Conservation (phyloP, 2,329 filamentous ascomycete genomes). For the Periglandula ipomoeae region DNA sequence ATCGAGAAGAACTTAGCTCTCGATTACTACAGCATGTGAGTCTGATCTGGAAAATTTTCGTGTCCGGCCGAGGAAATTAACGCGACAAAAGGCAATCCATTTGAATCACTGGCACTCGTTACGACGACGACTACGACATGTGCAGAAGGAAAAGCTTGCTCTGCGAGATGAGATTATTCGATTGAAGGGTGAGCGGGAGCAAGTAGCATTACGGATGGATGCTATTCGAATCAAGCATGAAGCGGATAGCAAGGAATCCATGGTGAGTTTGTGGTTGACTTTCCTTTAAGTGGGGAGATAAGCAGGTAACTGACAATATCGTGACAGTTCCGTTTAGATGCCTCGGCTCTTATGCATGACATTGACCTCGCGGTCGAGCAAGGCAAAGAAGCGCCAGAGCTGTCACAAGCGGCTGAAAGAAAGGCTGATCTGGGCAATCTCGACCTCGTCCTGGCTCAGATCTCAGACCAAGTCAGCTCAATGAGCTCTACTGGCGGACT, state of each 20-base stretch:
- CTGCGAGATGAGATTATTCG: constrained; percentile 52
- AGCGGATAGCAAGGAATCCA: constrained; percentile 38
- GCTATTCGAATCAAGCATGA: constrained; percentile 53
- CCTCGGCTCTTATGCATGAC: constrained; percentile 52
- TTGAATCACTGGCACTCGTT: constrained; percentile 50
- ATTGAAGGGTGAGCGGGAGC: constrained; percentile 49
- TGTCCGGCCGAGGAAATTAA: too few species aligned
- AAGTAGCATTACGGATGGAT: constrained; percentile 54
- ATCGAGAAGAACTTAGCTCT: constrained; percentile 46
- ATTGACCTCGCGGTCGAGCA: constrained; percentile 49
- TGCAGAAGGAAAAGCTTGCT: constrained; percentile 46
- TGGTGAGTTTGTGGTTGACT: constrained; percentile 29
- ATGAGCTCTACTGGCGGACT: constrained; percentile 40
- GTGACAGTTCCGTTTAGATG: constrained; percentile 34
- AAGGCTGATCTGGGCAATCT: constrained; percentile 45
- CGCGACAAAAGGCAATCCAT: constrained; percentile 50
- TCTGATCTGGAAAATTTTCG: too few species aligned
- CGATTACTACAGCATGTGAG: constrained; percentile 51
- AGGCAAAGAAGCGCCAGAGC: constrained; percentile 37
- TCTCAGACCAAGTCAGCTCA: constrained; percentile 45
- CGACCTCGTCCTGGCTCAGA: constrained; percentile 45
- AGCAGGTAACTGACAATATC: neutral
- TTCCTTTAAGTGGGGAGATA: neutral
- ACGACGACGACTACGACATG: constrained; percentile 46
- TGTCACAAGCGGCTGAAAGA: constrained; percentile 36